Percentiles rank a stretch among this genome's conserved stretches.
These are phyloP conservation scores for Neospora caninum DNA, from an alignment of 169 alveolate genomes.

Conservation along the genomic window DNA sequence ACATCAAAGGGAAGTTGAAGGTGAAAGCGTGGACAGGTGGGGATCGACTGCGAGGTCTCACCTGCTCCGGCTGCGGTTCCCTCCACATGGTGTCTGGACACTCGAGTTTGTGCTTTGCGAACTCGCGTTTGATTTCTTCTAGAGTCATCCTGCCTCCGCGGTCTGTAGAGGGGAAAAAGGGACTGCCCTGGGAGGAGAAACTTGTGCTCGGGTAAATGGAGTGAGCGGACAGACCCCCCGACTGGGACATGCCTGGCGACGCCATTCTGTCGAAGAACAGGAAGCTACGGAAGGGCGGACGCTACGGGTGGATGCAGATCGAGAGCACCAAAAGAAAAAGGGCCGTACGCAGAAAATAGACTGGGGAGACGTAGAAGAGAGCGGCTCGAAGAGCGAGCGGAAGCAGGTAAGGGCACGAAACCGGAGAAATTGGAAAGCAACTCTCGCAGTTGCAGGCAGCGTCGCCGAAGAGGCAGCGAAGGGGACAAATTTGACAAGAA, in stretches of 20 bases:
- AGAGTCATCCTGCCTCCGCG: slow-evolving; percentile 8
- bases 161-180: neutral
- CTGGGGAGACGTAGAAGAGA: too few relatives aligned
- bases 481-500: neutral
- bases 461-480: too few relatives aligned
- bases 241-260: neutral
- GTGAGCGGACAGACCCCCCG: neutral
- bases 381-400: too few relatives aligned
- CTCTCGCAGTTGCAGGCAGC: too few relatives aligned
- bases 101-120: slow-evolving; percentile 35
- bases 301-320: too few relatives aligned
- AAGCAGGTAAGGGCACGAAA: too few relatives aligned
- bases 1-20: too few relatives aligned
- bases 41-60: neutral
- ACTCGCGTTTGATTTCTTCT: slow-evolving; percentile 25
- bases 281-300: too few relatives aligned
- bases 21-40: too few relatives aligned
- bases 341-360: too few relatives aligned
- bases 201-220: neutral
- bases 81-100: slow-evolving; percentile 40
- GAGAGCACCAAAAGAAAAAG: too few relatives aligned
- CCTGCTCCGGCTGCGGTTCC: slow-evolving; percentile 39
- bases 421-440: too few relatives aligned
- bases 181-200: neutral
- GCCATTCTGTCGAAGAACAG: neutral